Base-by-base conservation (phyloP, 495 filamentous ascomycete genomes). In the Hypoxylon subgilvum region DNA sequence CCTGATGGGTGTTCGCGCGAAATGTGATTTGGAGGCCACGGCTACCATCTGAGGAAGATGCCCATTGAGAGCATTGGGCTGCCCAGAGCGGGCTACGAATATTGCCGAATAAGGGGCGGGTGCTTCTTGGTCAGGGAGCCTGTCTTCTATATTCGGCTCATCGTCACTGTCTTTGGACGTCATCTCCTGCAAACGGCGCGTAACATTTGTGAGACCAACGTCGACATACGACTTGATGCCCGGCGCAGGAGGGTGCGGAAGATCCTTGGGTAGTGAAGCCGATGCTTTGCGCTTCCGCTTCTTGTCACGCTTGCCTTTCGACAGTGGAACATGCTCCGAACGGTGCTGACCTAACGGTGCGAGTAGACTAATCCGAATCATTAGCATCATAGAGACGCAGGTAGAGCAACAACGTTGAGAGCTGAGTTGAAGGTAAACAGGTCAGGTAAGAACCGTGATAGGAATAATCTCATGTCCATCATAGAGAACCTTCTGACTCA, bases 31-130 rank as follows among this genome's bases (percentile, higher is more conserved):
- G 2, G 80, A 82, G 21, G 82, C 82, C 14, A 78, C 71, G 17
- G 72, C 72, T 6, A 79, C 72, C 63, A 86, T 79, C 41, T 81
- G 76, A 18, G 86, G 86, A 32, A 88, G 76, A 60, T 88, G 85
- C 6, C 77, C 75, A 66, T 85, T 72, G 35, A 85, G 74, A 12
- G 74, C 66, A 22, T 77, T 69, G 12, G 82, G 74, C 25, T 80
- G 77, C 12, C 73, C 76, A 19, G 78, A 79, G 35, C 74, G 74
- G 19, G 77, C 67, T 27, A 82, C 76, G 57, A 88, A 87, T 17
- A 88, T 72, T 8, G 74, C 73, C 8, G 75, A 73, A 44, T 82
- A 73, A 18, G 31, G 57, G 50, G 46, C 52, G 2, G 53, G 57
- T 30, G 50, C 6, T 40, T 34, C 28, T 44, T 51, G 34, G 31